A percentile compares a stretch with the other conserved stretches of the same genome.
Evolutionary conservation across 805 yeast species (phyloP).

Genomic region (Metschnikowia cubensis): DNA sequence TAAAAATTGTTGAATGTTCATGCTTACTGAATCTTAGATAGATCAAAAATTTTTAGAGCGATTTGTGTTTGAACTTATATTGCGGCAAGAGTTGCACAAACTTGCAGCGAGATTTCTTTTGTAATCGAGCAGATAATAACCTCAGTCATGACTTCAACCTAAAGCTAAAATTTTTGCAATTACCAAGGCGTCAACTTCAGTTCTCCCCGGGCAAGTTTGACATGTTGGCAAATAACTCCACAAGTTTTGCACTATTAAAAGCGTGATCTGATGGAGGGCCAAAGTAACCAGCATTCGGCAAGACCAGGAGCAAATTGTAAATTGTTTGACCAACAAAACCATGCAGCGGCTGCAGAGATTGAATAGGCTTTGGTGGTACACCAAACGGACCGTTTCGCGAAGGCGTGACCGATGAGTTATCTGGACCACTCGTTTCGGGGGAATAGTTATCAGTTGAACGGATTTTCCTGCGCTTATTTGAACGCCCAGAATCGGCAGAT

Average conservation of each 20-base stretch:
- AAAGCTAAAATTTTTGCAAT: neutral
- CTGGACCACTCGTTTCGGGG: constrained; percentile 1
- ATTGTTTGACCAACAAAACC: constrained; percentile 33
- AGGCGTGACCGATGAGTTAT: neutral
- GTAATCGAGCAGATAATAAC: neutral
- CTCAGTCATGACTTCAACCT: neutral
- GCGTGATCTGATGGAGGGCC: constrained; percentile 43
- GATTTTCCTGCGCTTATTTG: constrained; percentile 6
- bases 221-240: constrained; percentile 34
- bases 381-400: neutral
- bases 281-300: constrained; percentile 61
- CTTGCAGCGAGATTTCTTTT: neutral
- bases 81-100: neutral
- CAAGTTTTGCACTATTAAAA: constrained; percentile 54
- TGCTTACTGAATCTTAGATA: neutral
- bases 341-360: constrained; percentile 11
- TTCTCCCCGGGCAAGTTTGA: constrained; percentile 21
- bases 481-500: constrained; percentile 8
- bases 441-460: constrained; percentile 10
- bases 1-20: neutral
- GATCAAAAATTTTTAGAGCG: neutral
- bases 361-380: constrained; percentile 8
- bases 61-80: neutral
- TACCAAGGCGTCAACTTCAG: neutral
- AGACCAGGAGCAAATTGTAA: constrained; percentile 46